Conservation (phyloP, 768 basidiomycete species). For the Podaxis sp. region DNA sequence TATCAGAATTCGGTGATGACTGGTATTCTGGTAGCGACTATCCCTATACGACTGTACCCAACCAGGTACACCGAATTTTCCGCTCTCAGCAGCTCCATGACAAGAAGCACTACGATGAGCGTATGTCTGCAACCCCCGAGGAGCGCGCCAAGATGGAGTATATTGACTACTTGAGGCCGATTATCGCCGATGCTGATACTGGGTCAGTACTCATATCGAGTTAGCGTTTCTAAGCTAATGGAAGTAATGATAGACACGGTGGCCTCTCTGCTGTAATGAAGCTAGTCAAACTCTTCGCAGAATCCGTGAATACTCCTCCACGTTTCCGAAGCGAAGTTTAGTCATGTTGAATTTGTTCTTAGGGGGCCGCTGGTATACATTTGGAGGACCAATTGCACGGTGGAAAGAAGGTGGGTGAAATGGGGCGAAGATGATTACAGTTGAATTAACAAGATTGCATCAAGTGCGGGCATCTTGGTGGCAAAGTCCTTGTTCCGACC, state of each 20-base stretch:
- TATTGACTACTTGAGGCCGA: constrained; percentile 86
- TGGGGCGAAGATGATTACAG: background rate
- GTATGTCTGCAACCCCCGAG: constrained; percentile 62
- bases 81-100: constrained; percentile 92
- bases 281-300: constrained; percentile 91
- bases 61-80: constrained; percentile 90
- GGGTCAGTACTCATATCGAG: constrained; percentile 41
- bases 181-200: constrained; percentile 94
- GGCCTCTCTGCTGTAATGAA: constrained; percentile 95
- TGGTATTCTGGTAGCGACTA: constrained; percentile 63
- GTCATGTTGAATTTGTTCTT: background rate
- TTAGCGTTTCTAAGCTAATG: constrained; percentile 9
- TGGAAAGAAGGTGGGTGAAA: constrained; percentile 70
- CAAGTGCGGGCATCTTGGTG: constrained; percentile 84
- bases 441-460: constrained; percentile 14
- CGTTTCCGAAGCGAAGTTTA: background rate
- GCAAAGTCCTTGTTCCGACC: constrained; percentile 91
- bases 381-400: constrained; percentile 94
- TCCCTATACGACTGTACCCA: constrained; percentile 94
- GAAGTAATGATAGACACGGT: constrained; percentile 63
- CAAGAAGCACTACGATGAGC: constrained; percentile 89
- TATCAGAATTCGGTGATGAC: constrained; percentile 2
- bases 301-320: constrained; percentile 51
- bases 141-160: constrained; percentile 70
- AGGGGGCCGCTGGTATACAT: constrained; percentile 90